Percentiles rank a stretch among this genome's conserved stretches.
phyloP scores from a whole-genome alignment of 2,329 filamentous ascomycete genomes.

The Aspergillus uvarum region DNA sequence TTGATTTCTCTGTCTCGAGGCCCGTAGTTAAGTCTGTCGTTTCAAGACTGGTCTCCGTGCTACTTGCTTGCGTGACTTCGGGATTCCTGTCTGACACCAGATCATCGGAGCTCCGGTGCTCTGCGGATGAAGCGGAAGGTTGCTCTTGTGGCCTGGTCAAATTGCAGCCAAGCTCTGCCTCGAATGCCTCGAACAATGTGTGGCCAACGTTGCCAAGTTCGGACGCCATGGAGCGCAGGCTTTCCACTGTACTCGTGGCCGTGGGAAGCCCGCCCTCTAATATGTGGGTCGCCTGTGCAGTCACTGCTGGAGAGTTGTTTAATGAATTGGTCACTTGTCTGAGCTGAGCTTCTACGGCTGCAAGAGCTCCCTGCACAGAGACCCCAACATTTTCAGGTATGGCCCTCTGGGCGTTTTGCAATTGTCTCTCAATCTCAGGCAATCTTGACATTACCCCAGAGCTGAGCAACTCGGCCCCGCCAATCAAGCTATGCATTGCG shows the following conservation, averaged over 20 bases:
- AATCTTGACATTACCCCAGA: slow-evolving; percentile 38
- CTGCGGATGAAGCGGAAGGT: slow-evolving; percentile 8
- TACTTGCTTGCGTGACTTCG: not conserved
- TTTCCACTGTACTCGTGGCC: slow-evolving; percentile 38
- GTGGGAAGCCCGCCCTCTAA: slow-evolving; percentile 37
- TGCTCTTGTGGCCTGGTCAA: slow-evolving; percentile 6
- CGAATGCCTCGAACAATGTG: slow-evolving; percentile 40
- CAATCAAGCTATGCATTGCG: slow-evolving; percentile 35
- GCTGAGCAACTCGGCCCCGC: slow-evolving; percentile 36
- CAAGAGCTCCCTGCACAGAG: slow-evolving; percentile 37
- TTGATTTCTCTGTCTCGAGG: not conserved
- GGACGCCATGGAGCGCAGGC: slow-evolving; percentile 42
- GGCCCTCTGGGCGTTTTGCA: slow-evolving; percentile 35
- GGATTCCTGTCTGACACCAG: not conserved
- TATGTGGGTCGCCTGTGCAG: slow-evolving; percentile 38
- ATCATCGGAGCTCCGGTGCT: slow-evolving; percentile 1
- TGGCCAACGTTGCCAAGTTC: slow-evolving; percentile 42
- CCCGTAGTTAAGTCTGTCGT: not conserved
- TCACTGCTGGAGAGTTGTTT: slow-evolving; percentile 37
- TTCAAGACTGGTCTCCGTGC: not conserved
- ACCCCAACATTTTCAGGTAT: slow-evolving; percentile 39
- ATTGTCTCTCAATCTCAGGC: slow-evolving; percentile 40
- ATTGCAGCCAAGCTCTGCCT: slow-evolving; percentile 33
- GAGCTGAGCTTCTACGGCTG: slow-evolving; percentile 38
- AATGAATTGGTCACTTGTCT: slow-evolving; percentile 38